Evolutionary conservation across 352 stramenopile genomes (phyloP), one percentile per base, ranked within the genome.

Genomic region (Lagenidium sp.): DNA sequence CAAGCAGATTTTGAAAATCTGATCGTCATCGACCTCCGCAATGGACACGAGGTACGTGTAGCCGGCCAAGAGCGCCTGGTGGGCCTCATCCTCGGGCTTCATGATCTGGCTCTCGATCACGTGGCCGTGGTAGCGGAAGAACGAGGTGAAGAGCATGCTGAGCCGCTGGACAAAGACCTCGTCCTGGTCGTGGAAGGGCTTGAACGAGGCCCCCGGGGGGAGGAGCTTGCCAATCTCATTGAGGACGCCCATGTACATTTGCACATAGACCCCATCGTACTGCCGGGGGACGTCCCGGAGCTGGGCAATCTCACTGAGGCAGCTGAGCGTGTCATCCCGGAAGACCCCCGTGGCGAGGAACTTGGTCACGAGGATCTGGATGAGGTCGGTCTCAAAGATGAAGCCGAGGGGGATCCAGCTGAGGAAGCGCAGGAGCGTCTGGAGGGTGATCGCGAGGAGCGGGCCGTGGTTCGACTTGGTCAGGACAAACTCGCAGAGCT

Each of bases 1-100:
- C 15, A 99, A 63, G 59, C 96, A 99, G 62, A 99, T 99, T 62
- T 98, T 97, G 80, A 99, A 99, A 51, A 97, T 92, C 41, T 95
- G 83, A 43, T 97, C 87, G 44, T 98, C 91, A 26, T 96, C 80
- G 4, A 97, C 85, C 53, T 97, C 85, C 4, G 81, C 78, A 44
- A 97, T 95, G 41, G 68, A 67, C 26, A 98, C 90, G 6, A 96
- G 82, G 57, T 98, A 96, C 41, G 88, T 88, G 16, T 97, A 93
- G 4, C 84, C 92, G n/a, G 81, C 86, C 40, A 98, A 65, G 7
- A 99, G 57, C 13, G 87, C 76, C 46, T 89, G 63, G 48, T 97
- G 87, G 8, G 85, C 76, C 42, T 96, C 88, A 42, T 98, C 91
- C 4, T 72, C 72, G 4, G 58, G 67, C 2, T 57, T 44, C 10